These are phyloP conservation scores for Mycena venus DNA, from an alignment of 768 basidiomycete genomes.

Conservation along the genomic window DNA sequence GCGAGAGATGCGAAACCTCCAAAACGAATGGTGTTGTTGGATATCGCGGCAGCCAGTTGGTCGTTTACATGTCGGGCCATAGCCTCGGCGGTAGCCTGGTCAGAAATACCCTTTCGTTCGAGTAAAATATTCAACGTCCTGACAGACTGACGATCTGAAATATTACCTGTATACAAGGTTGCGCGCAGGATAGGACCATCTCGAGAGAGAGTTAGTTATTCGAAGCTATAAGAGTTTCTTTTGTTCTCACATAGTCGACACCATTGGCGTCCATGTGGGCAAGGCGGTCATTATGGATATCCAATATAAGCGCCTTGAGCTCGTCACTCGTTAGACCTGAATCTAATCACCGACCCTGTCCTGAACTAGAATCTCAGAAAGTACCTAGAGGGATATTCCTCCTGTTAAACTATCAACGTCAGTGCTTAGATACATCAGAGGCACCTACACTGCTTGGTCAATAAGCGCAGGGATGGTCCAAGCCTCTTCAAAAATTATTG, in stretches of 20 bases:
- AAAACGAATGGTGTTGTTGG: conserved; percentile 56
- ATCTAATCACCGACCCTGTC: not conserved
- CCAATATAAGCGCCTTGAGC: conserved; percentile 50
- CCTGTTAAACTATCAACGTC: conserved; percentile 3
- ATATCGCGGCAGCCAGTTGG: conserved; percentile 49
- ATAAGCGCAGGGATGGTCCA: conserved; percentile 53
- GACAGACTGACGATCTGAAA: not conserved
- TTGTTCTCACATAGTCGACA: conserved; percentile 50
- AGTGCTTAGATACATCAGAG: too few species aligned
- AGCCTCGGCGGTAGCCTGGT: conserved; percentile 47
- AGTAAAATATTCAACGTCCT: too few species aligned
- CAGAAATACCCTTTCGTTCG: conserved; percentile 44
- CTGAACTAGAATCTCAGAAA: too few species aligned
- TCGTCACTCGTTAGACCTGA: conserved; percentile 47
- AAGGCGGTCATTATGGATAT: conserved; percentile 55
- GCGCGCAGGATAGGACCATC: conserved; percentile 56
- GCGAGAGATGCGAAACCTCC: conserved; percentile 57
- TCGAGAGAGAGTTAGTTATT: conserved; percentile 16
- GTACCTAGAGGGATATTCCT: conserved; percentile 22
- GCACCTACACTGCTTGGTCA: conserved; percentile 37
- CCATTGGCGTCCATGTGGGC: conserved; percentile 52
- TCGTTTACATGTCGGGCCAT: conserved; percentile 54
- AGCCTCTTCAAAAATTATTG: conserved; percentile 56
- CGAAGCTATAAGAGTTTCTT: not conserved
- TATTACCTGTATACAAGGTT: conserved; percentile 51